phyloP scores from a whole-genome alignment of 805 yeast species.

The Candida montana region DNA sequence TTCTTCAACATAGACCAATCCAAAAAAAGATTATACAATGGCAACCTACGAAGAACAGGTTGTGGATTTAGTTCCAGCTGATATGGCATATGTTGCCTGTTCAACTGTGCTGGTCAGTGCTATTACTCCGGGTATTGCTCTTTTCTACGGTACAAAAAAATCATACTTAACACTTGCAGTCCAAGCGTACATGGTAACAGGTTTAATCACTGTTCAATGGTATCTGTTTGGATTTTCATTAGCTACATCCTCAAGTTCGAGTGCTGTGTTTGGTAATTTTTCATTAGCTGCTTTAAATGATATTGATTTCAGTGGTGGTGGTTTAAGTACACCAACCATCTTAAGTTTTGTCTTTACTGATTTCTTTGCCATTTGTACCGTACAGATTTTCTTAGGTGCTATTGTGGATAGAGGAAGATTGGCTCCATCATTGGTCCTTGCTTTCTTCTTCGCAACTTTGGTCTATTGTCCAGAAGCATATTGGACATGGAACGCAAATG shows the following conservation, averaged over 20 bases:
- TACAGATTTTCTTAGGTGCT: slow-evolving; percentile 87
- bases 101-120: slow-evolving; percentile 44
- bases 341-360: slow-evolving; percentile 74
- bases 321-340: slow-evolving; percentile 44
- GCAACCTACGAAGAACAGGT: slow-evolving; percentile 29
- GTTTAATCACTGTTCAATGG: slow-evolving; percentile 81
- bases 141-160: slow-evolving; percentile 86
- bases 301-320: slow-evolving; percentile 32
- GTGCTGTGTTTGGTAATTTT: slow-evolving; percentile 74
- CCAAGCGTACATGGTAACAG: slow-evolving; percentile 66
- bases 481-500: slow-evolving; percentile 92
- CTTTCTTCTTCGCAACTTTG: slow-evolving; percentile 81
- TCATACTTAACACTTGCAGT: slow-evolving; percentile 76
- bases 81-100: slow-evolving; percentile 42
- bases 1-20: no score
- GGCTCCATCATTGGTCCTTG: slow-evolving; percentile 72
- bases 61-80: slow-evolving; percentile 34
- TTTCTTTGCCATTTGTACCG: slow-evolving; percentile 84
- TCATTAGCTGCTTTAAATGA: slow-evolving; percentile 72
- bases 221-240: slow-evolving; percentile 94
- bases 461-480: slow-evolving; percentile 91
- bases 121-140: slow-evolving; percentile 93
- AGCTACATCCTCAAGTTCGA: slow-evolving; percentile 70
- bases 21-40: no score
- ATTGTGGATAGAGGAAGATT: slow-evolving; percentile 90